Base-by-base conservation (phyloP, 176 grass and related monocot species). In the Chloris gayana region DNA sequence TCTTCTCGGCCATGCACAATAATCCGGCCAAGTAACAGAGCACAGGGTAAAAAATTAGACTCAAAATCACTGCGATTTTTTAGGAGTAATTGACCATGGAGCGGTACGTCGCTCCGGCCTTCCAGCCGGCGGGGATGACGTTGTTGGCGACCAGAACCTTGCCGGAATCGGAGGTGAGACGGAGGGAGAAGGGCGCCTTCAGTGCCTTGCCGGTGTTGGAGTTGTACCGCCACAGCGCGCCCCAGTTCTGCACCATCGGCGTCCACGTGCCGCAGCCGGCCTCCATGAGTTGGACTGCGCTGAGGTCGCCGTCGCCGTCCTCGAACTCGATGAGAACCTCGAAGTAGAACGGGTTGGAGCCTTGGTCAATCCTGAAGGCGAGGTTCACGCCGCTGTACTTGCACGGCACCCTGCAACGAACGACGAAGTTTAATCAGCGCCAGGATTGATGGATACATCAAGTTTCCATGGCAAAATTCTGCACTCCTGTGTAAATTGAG, bases 321-420 rank as follows among this genome's bases (percentile, higher is more conserved):
- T 92, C 93, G 90, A 88, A 96, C 82, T 92, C 93, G 33, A 96
- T 70, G 4, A 92, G 66, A 5, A 96, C 87, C 53, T 91, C 85
- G 9, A 96, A 25, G 85, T 96, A 92, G 82, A 85, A 86, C 0
- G 86, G 86, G 85, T 92, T 96, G 0, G 87, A 85, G 0, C 93
- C 93, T 21, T 81, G 78, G 76, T 92, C 90, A 50, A 96, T 85
- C 51, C 64, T 42, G 82, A 96, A 96, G 31, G 93, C 65, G 6
- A 92, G 65, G 82, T 76, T 84, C 21, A 80, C 59, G 31, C 93
- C 90, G 19, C 10, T 50, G 72, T 96, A 90, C 73, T 90, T 90
- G 93, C 93, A 96, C 32, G 86, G 80, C 68, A 95, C 84, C 61
- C 93, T 95, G 41, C 53, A 0, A 11, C n/a, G 31, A 10, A 41